Base-by-base conservation (phyloP, 1,284 basidiomycete species). In the Rhodotorula sp. region DNA sequence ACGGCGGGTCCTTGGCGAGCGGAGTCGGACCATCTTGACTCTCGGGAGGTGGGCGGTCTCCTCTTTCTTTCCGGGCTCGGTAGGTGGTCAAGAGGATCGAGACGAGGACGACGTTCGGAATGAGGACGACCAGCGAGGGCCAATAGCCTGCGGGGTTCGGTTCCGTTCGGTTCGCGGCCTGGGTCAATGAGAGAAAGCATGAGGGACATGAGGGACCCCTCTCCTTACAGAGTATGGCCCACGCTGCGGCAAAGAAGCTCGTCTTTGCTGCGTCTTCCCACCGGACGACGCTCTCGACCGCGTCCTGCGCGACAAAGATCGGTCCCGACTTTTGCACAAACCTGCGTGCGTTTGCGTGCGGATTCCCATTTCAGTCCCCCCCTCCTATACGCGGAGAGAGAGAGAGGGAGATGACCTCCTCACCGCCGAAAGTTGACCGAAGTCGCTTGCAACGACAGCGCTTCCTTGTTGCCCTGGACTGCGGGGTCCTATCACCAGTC, bases 291-390 rank as follows among this genome's bases (percentile, higher is more conserved):
- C 67, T 67, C 60, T 79, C 78, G 26, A 75, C 68, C 6, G 70
- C 69, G 56, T 77, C 77, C 48, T 75, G 73, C 29, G 75, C 75
- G 33, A 68, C 67, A 44, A 78, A 79, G 33, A 79, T 70, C 7
- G 76, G 77, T 6, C 78, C 78, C 15, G 74, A 64, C 62, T 79
- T 79, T 26, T 76, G 75, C 0, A 79, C 78, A 61, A 79, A 79
- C 2, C 75, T 75, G 67, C 30, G 42, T n/a, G n/a, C n/a, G n/a
- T n/a, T n/a, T n/a, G n/a, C n/a, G n/a, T n/a, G n/a, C n/a, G 7
- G 15, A 26, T 68, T 48, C 51, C 33, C 48, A 17, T 8, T 17
- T 8, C 48, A 4, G 48, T 49, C 6, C 48, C 48, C 48, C 45
- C 45, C 45, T 18, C 42, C 45, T 20, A 60, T 22, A 12, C 60